Evolutionary conservation across 805 yeast genomes (phyloP).

Genomic region (Debaryomyces castellii): DNA sequence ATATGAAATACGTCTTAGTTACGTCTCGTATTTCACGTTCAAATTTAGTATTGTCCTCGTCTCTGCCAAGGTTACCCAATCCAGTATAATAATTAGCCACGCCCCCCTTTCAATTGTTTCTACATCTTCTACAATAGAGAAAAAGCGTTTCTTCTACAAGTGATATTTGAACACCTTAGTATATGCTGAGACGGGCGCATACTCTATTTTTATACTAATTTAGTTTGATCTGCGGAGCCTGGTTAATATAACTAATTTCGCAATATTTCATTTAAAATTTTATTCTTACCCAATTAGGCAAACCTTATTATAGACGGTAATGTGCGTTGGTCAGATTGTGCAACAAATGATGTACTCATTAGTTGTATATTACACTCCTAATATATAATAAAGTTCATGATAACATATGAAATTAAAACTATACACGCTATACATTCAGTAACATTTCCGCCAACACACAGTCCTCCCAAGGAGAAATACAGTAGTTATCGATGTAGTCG

Average conservation of each 20-base stretch:
- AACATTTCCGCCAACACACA: not conserved
- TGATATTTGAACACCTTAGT: not conserved
- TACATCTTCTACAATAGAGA: not conserved
- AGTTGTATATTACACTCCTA: too few species aligned
- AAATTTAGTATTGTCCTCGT: not conserved
- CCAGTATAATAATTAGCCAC: not conserved
- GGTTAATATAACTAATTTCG: not conserved
- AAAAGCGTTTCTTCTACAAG: not conserved
- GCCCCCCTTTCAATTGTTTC: not conserved
- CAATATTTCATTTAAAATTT: not conserved
- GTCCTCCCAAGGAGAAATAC: not conserved
- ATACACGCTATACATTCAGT: not conserved
- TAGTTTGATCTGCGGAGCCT: not conserved
- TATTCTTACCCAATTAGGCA: not conserved
- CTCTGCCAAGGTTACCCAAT: not conserved
- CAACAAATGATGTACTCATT: too few species aligned
- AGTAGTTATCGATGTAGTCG: slow-evolving; percentile 7
- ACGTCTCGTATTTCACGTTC: not conserved
- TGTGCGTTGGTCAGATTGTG: too few species aligned
- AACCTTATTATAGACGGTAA: not conserved
- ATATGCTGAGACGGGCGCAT: not conserved
- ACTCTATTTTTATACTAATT: not conserved
- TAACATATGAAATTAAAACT: not conserved
- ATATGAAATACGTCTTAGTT: not conserved
- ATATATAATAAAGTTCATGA: too few species aligned